These are phyloP conservation scores for Camellia japonica DNA, from an alignment of 148 eudicot species.

Conservation along the genomic window DNA sequence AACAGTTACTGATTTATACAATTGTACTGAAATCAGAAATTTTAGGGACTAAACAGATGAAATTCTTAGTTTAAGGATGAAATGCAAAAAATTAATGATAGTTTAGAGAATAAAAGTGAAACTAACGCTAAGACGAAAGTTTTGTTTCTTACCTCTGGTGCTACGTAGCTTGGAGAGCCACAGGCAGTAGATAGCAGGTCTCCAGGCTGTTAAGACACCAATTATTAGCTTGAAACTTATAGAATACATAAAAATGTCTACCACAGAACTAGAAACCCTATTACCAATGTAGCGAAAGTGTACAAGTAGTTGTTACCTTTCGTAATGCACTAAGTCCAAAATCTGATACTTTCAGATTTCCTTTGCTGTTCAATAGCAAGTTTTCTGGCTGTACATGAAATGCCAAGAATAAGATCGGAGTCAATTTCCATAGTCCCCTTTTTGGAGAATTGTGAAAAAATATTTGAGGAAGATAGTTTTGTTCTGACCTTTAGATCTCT, in stretches of 20 bases:
- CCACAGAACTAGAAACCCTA: too few species aligned
- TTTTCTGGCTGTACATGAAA: constrained; percentile 47
- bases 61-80: too few species aligned
- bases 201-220: constrained; percentile 29
- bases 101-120: too few species aligned
- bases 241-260: not conserved
- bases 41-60: too few species aligned
- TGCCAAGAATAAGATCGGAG: not conserved
- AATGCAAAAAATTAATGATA: too few species aligned
- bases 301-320: constrained; percentile 32
- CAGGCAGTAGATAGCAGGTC: constrained; percentile 33
- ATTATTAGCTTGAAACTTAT: not conserved
- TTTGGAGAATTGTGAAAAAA: not conserved
- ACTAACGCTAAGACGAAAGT: not conserved
- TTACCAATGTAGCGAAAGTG: not conserved
- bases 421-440: not conserved
- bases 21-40: too few species aligned
- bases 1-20: too few species aligned
- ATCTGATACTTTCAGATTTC: constrained; percentile 61
- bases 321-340: constrained; percentile 55
- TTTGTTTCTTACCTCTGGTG: constrained; percentile 23
- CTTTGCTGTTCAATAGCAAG: constrained; percentile 53
- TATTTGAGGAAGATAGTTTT: not conserved
- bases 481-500: constrained; percentile 26
- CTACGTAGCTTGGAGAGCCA: constrained; percentile 31